These are phyloP conservation scores for Ceriops tagal DNA, from an alignment of 345 rosid genomes.

Conservation along the genomic window DNA sequence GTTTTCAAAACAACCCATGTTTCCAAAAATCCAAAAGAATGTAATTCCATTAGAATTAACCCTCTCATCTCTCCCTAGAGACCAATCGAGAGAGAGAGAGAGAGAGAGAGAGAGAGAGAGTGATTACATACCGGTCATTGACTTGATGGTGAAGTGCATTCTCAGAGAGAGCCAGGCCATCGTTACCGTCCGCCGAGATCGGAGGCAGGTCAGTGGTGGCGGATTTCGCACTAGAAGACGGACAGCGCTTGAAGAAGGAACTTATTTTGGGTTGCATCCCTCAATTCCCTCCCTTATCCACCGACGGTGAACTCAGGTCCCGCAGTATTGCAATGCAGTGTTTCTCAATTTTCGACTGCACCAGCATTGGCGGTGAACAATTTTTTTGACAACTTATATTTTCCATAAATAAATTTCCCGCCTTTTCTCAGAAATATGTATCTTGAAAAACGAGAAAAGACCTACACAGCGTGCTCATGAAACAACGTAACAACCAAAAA, in stretches of 20 bases:
- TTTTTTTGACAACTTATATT: too few relatives aligned
- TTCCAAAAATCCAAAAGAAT: background rate
- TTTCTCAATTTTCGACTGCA: too few relatives aligned
- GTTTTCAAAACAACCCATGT: background rate
- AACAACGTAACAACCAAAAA: too few relatives aligned
- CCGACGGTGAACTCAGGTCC: too few relatives aligned
- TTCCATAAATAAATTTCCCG: too few relatives aligned
- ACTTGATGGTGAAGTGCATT: conserved; percentile 28
- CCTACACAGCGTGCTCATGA: too few relatives aligned
- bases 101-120: background rate
- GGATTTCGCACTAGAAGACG: conserved; percentile 22
- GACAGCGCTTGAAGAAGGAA: conserved; percentile 59
- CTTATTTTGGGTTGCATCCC: conserved; percentile 72
- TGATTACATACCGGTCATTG: conserved; percentile 23
- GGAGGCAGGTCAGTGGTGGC: conserved; percentile 7
- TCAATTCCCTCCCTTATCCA: too few relatives aligned
- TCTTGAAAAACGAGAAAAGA: too few relatives aligned
- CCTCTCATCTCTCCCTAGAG: background rate
- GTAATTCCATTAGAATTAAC: too few relatives aligned
- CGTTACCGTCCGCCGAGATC: conserved; percentile 23
- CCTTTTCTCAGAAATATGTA: too few relatives aligned
- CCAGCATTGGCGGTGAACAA: too few relatives aligned
- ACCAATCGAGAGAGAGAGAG: background rate
- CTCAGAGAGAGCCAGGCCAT: conserved; percentile 43
- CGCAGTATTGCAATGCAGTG: too few relatives aligned